Percentiles rank a stretch among this genome's conserved stretches.
Evolutionary conservation across 1,139 yeast genomes (phyloP).

Genomic region (Yamadazyma buinensis): DNA sequence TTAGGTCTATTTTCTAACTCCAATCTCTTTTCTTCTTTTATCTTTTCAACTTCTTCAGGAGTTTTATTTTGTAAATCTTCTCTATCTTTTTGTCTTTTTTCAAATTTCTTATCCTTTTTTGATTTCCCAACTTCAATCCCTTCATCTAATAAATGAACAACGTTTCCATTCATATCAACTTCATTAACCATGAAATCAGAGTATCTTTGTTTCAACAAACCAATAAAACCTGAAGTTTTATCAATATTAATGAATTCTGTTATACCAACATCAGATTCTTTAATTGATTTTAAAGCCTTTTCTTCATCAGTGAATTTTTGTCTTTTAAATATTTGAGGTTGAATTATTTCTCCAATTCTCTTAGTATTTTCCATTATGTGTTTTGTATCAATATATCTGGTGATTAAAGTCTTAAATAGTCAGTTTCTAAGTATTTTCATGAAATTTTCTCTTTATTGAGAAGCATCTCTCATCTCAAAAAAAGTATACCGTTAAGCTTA

Average conservation of each 20-base stretch:
- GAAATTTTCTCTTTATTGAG: conserved; percentile 3
- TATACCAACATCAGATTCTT: conserved; percentile 82
- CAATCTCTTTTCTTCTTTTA: conserved; percentile 24
- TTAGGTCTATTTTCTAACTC: conserved; percentile 28
- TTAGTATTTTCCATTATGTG: background rate
- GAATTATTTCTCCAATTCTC: background rate
- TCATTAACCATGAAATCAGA: conserved; percentile 96
- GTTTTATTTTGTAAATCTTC: conserved; percentile 33
- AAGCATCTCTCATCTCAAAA: background rate
- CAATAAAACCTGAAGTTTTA: conserved; percentile 62
- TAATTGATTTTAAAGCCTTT: conserved; percentile 19
- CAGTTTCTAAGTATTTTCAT: conserved; percentile 7
- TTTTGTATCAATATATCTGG: background rate
- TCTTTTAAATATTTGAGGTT: conserved; percentile 1
- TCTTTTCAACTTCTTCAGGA: conserved; percentile 31
- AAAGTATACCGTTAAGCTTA: background rate
- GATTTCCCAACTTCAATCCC: conserved; percentile 57
- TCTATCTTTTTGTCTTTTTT: conserved; percentile 40
- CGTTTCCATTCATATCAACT: conserved; percentile 62
- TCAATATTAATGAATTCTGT: conserved; percentile 54
- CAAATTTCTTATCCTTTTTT: conserved; percentile 49
- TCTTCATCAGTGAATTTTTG: conserved; percentile 7
- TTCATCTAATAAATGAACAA: conserved; percentile 69
- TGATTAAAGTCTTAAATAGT: conserved; percentile 8
- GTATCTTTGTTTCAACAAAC: conserved; percentile 80